phyloP scores from a whole-genome alignment of 495 filamentous ascomycete genomes.

The Delitschia confertaspora region DNA sequence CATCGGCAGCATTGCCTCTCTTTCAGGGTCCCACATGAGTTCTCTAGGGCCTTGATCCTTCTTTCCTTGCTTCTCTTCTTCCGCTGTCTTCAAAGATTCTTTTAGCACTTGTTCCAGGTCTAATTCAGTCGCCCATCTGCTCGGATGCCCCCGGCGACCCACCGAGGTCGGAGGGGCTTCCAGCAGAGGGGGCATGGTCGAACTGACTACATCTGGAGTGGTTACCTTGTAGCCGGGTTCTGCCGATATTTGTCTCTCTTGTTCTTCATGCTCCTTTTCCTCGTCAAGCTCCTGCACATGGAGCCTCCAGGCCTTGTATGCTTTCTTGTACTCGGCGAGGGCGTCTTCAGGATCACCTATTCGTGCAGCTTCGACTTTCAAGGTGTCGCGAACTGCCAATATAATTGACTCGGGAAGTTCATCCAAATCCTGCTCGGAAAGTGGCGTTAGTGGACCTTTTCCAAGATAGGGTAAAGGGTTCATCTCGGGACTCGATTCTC shows the following conservation, averaged over 20 bases:
- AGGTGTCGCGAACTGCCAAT: conserved; percentile 12
- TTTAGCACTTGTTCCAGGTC: conserved; percentile 70
- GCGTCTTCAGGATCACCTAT: conserved; percentile 26
- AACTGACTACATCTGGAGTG: conserved; percentile 37
- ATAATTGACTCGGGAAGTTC: conserved; percentile 17
- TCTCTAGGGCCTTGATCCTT: conserved; percentile 55
- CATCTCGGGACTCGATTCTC: conserved; percentile 23
- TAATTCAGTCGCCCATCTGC: conserved; percentile 42
- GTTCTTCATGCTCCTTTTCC: conserved; percentile 38
- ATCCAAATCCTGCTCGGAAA: conserved; percentile 29
- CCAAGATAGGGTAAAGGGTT: conserved; percentile 32
- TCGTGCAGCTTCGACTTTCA: conserved; percentile 4
- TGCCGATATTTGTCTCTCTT: conserved; percentile 43
- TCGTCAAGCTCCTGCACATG: conserved; percentile 52
- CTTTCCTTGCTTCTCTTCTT: conserved; percentile 58
- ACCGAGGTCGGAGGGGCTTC: conserved; percentile 7
- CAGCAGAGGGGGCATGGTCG: conserved; percentile 10
- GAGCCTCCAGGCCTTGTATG: conserved; percentile 44
- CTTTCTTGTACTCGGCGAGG: conserved; percentile 37
- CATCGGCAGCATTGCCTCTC: conserved; percentile 75
- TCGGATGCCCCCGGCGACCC: conserved; percentile 9
- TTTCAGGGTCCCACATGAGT: conserved; percentile 64
- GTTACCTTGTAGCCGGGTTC: conserved; percentile 29
- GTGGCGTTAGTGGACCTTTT: conserved; percentile 30
- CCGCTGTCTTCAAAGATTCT: conserved; percentile 64